Evolutionary conservation across 805 yeast genomes (phyloP).

Genomic region (Metschnikowia corniflorae): DNA sequence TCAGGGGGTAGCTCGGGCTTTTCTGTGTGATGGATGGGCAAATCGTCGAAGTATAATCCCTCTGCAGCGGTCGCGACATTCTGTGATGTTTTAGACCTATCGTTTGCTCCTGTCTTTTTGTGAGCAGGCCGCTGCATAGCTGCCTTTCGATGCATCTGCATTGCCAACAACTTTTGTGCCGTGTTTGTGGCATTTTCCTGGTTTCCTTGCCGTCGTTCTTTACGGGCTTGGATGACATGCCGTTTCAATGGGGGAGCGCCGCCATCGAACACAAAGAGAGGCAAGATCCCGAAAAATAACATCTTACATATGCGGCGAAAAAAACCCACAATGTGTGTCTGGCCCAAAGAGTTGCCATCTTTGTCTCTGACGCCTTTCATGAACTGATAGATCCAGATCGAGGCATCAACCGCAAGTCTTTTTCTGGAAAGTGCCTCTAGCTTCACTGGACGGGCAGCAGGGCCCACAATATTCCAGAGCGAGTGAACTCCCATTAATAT

Average conservation of each 20-base stretch:
- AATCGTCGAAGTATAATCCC: slow-evolving; percentile 24
- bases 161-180: slow-evolving; percentile 76
- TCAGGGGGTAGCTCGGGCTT: not conserved
- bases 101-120: slow-evolving; percentile 1
- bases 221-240: slow-evolving; percentile 70
- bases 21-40: slow-evolving; percentile 21
- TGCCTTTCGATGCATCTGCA: slow-evolving; percentile 59
- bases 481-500: slow-evolving; percentile 87
- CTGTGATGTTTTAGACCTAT: not conserved
- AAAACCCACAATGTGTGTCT: slow-evolving; percentile 92
- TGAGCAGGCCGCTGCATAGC: slow-evolving; percentile 24
- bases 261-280: slow-evolving; percentile 93
- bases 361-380: slow-evolving; percentile 88
- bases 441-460: slow-evolving; percentile 86
- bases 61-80: slow-evolving; percentile 1
- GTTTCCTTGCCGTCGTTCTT: slow-evolving; percentile 70
- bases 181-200: slow-evolving; percentile 66
- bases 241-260: slow-evolving; percentile 85
- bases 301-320: slow-evolving; percentile 90
- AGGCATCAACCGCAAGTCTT: slow-evolving; percentile 91
- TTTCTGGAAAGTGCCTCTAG: slow-evolving; percentile 79
- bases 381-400: slow-evolving; percentile 97
- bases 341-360: slow-evolving; percentile 71
- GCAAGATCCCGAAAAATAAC: slow-evolving; percentile 79
- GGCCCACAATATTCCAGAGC: slow-evolving; percentile 88